These are phyloP conservation scores for Botrytis tulipae DNA, from an alignment of 2,329 filamentous ascomycete species.

Conservation along the genomic window DNA sequence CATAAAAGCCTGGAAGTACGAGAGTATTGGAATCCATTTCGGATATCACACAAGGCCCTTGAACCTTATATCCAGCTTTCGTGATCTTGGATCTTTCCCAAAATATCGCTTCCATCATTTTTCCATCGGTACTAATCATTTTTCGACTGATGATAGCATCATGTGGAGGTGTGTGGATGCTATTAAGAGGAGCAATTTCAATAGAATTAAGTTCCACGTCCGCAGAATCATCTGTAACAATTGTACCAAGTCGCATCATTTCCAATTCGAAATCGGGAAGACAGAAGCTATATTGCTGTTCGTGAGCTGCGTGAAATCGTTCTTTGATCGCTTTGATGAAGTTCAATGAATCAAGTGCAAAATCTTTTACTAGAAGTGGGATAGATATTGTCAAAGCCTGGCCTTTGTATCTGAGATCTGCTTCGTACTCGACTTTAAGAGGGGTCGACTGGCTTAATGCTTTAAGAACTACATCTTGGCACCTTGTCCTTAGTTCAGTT, in stretches of 20 bases:
- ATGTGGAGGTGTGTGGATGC: not conserved
- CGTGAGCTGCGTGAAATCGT: constrained; percentile 13
- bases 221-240: constrained; percentile 12
- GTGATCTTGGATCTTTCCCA: constrained; percentile 13
- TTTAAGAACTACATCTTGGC: constrained; percentile 6
- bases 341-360: not conserved
- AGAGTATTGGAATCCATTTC: constrained; percentile 19
- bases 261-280: constrained; percentile 6
- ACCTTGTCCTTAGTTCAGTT: not conserved
- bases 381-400: constrained; percentile 14
- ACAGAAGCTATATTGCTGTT: constrained; percentile 16
- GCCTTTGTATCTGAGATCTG: constrained; percentile 14
- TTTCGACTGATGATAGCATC: constrained; percentile 12
- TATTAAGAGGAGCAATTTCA: not conserved
- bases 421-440: constrained; percentile 6
- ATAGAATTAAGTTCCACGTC: constrained; percentile 4
- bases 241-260: constrained; percentile 3
- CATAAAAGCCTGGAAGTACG: constrained; percentile 8
- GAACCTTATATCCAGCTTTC: constrained; percentile 14
- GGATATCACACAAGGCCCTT: constrained; percentile 8
- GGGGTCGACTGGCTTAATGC: not conserved
- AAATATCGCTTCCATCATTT: constrained; percentile 5
- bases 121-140: constrained; percentile 9
- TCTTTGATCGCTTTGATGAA: not conserved
- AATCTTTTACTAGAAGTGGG: constrained; percentile 2